Conservation (phyloP, 2,329 filamentous ascomycete genomes). For the Beauveria medogensis region DNA sequence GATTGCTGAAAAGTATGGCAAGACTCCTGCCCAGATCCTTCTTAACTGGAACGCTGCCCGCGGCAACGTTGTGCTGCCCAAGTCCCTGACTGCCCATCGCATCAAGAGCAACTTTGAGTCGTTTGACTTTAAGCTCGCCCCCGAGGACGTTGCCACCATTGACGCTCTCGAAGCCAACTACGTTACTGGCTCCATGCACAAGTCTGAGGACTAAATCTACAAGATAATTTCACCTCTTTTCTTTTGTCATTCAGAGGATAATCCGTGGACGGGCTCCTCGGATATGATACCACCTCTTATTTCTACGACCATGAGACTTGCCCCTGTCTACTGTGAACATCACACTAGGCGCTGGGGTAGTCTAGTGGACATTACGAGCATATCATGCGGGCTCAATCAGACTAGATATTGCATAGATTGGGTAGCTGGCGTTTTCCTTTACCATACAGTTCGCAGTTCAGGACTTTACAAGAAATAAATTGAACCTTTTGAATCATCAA, state of each 20-base stretch:
- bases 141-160: constrained; percentile 53
- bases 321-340: neutral
- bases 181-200: constrained; percentile 50
- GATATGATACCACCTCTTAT: constrained; percentile 11
- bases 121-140: constrained; percentile 51
- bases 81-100: constrained; percentile 57
- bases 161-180: constrained; percentile 63
- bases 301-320: constrained; percentile 8
- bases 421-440: constrained; percentile 10
- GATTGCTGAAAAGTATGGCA: constrained; percentile 61
- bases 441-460: neutral
- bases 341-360: neutral
- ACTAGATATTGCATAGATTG: constrained; percentile 11
- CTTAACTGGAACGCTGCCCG: constrained; percentile 74
- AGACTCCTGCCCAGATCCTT: constrained; percentile 65
- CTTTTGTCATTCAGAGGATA: constrained; percentile 8
- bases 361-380: constrained; percentile 8
- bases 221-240: constrained; percentile 1
- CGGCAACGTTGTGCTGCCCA: constrained; percentile 65
- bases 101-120: constrained; percentile 60
- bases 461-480: neutral
- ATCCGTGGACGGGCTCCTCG: constrained; percentile 2
- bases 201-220: constrained; percentile 26
- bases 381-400: constrained; percentile 8
- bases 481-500: neutral